These are phyloP conservation scores for Iris macrosiphon DNA, from an alignment of 106 monocot genomes.

Conservation along the genomic window DNA sequence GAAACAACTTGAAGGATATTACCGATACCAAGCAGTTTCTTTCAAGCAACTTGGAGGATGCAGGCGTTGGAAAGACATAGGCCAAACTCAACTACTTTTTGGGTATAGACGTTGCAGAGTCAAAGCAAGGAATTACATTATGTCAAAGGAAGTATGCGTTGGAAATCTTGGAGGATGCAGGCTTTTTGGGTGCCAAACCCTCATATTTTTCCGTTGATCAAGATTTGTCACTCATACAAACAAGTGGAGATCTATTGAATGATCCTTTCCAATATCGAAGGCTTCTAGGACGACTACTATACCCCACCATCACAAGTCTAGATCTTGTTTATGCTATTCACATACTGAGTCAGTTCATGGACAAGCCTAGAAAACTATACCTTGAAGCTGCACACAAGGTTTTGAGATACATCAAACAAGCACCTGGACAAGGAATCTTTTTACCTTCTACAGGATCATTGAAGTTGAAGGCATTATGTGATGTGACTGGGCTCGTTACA, in stretches of 20 bases:
- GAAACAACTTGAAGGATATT: not conserved
- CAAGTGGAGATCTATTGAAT: not conserved
- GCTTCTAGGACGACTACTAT: too few species aligned
- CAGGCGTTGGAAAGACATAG: too few species aligned
- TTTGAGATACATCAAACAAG: not conserved
- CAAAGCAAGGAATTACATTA: too few species aligned
- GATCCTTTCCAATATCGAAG: too few species aligned
- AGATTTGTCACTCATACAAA: not conserved
- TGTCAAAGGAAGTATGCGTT: slow-evolving; percentile 1
- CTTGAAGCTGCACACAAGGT: not conserved
- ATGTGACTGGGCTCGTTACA: slow-evolving; percentile 9
- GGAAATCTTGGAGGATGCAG: not conserved
- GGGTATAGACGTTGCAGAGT: too few species aligned
- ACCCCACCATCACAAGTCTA: not conserved
- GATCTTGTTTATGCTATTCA: not conserved
- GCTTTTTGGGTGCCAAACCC: not conserved
- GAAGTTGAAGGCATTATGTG: not conserved
- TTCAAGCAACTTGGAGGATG: not conserved
- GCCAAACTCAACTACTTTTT: not conserved
- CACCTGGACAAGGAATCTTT: not conserved
- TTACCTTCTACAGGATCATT: not conserved
- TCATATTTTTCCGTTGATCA: not conserved
- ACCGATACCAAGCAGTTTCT: not conserved
- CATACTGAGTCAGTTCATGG: not conserved
- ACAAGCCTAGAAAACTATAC: not conserved